Evolutionary conservation across 139 green algal genomes (phyloP), one percentile per base, ranked within the genome.

Genomic region (Chlorella sp.): DNA sequence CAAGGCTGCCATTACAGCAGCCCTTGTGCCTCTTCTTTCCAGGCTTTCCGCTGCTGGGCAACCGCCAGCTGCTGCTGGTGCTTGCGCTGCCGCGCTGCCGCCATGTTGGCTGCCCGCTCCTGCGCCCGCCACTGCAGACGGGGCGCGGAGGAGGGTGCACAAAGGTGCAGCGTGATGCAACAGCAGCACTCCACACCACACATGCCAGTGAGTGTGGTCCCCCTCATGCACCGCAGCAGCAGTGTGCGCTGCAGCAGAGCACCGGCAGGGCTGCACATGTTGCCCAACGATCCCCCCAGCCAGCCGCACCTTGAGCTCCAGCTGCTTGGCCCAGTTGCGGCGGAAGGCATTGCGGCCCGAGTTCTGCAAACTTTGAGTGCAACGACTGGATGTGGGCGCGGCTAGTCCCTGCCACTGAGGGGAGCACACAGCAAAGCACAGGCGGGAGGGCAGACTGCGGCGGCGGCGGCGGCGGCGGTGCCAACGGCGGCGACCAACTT

Each of bases 281-380:
- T 11, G 8, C 8, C 46, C 8, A 7, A 7, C 46, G 46, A 54
- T 11, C 46, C 48, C 74, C 48, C 13, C 32, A 32, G 16, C 14
- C 14, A 38, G 34, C 44, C 82, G 40, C 60, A 74, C 82, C 82
- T 77, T 80, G 46, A 73, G 83, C 64, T 80, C 62, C 74, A 77
- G 26, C 43, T 44, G 22, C 64, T 83, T 87, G 17, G 76, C 36
- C 83, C 83, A 87, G 38, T 38, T 44, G 3, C 74, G 62, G 32
- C 51, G 51, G 48, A 87, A 87, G 11, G 40, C 44, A 7, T 84
- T 84, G 36, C 83, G 74, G 2, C 83, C 83, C 22, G 75, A 81
- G n/a, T 75, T 74, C 54, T 81, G 51, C 51, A 60, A n/a, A n/a
- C n/a, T n/a, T n/a, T n/a, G n/a, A n/a, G n/a, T n/a, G n/a, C n/a